Percentiles rank a stretch among this genome's conserved stretches.
phyloP scores from a whole-genome alignment of 2,329 filamentous ascomycete species.

The Dryadomyces quercivorus region DNA sequence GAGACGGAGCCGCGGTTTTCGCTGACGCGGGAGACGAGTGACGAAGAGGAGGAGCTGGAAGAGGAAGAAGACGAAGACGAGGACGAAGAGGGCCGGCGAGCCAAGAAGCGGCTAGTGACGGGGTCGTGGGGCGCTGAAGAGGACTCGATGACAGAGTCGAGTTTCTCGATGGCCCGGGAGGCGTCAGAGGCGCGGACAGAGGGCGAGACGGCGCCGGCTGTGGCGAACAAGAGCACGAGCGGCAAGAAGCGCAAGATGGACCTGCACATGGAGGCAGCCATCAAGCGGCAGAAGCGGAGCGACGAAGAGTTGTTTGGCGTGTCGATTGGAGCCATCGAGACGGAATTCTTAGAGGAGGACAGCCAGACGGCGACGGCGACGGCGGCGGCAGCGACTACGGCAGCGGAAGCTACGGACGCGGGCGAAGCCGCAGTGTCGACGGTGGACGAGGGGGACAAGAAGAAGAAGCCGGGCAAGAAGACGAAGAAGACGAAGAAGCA shows the following conservation, averaged over 20 bases:
- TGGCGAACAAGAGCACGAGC: not conserved
- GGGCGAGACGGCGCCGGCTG: not conserved
- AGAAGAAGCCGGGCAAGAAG: slow-evolving; percentile 54
- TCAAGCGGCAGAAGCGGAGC: slow-evolving; percentile 68
- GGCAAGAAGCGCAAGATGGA: slow-evolving; percentile 64
- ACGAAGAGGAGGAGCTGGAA: slow-evolving; percentile 1
- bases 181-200: not conserved
- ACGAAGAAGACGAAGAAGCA: slow-evolving; percentile 73
- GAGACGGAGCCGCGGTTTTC: slow-evolving; percentile 51
- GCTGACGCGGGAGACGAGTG: slow-evolving; percentile 57
- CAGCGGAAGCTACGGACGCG: slow-evolving; percentile 11
- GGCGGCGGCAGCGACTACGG: not conserved
- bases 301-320: slow-evolving; percentile 69
- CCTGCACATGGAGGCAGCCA: slow-evolving; percentile 52
- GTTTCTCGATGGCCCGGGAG: slow-evolving; percentile 34
- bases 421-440: slow-evolving; percentile 28
- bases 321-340: slow-evolving; percentile 40
- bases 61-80: slow-evolving; percentile 16
- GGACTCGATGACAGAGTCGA: slow-evolving; percentile 60
- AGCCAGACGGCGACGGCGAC: slow-evolving; percentile 20
- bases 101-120: slow-evolving; percentile 41
- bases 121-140: slow-evolving; percentile 40
- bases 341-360: slow-evolving; percentile 37
- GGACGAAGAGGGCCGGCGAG: slow-evolving; percentile 48
- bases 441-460: slow-evolving; percentile 24